Conservation (phyloP, 352 stramenopile genomes). For the Pythium plurisporium region DNA sequence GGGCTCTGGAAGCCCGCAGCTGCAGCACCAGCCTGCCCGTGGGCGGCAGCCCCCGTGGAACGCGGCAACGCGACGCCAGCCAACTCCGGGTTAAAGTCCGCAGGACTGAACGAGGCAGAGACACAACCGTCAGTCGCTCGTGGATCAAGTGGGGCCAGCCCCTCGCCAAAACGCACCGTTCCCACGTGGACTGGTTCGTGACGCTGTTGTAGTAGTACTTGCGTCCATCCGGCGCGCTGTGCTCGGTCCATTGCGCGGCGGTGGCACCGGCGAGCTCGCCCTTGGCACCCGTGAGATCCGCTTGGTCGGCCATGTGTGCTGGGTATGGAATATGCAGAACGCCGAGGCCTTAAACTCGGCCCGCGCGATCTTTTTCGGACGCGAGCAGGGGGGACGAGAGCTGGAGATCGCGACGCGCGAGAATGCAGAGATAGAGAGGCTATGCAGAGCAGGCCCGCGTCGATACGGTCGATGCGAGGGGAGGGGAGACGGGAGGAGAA, state of each 20-base stretch:
- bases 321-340: conserved; percentile 24
- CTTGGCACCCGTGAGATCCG: conserved; percentile 39
- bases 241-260: conserved; percentile 80
- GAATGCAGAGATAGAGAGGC: no score
- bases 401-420: no score
- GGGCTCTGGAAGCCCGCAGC: conserved; percentile 26
- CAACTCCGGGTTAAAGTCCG: conserved; percentile 32
- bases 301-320: conserved; percentile 66
- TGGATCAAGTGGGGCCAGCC: no score
- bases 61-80: conserved; percentile 9
- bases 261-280: conserved; percentile 33
- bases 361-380: conserved; percentile 12
- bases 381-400: background rate
- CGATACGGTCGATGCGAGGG: background rate
- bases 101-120: conserved; percentile 31
- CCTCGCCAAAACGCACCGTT: conserved; percentile 48
- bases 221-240: conserved; percentile 86
- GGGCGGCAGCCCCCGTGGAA: conserved; percentile 28
- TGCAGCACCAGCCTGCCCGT: conserved; percentile 9
- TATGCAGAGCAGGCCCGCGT: no score
- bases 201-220: conserved; percentile 92
- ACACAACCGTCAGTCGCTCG: background rate
- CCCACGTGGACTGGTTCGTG: conserved; percentile 88
- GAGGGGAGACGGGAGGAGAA: background rate
- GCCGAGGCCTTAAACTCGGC: no score